Evolutionary conservation across 139 green algal species (phyloP), one percentile per base, ranked within the genome.

Genomic region (Haematococcus lacustris): DNA sequence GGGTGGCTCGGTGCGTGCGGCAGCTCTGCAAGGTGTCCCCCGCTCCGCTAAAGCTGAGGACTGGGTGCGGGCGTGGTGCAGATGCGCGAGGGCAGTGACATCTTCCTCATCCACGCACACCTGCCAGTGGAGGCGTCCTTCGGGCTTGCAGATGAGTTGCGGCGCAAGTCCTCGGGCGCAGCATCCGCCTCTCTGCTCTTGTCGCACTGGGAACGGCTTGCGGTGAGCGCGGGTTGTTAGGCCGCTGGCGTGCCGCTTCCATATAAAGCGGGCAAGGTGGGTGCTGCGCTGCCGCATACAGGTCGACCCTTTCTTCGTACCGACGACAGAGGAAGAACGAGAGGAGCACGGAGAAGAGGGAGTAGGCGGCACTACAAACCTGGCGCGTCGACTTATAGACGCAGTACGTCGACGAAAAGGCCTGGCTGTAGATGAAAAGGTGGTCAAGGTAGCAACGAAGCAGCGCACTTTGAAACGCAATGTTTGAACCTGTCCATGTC

Each of bases 281-380:
- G n/a, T n/a, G n/a, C n/a, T n/a, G n/a, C n/a, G n/a, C n/a, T n/a
- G n/a, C n/a, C 28, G 21, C 38, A 7, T 47, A 23, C 85, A 93
- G 85, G 87, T 93, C 28, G 95, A 99, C 75, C 95, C 96, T 4
- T 98, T 97, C 83, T 98, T 97, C 70, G 85, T 94, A 53, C 95
- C 93, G 6, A 90, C 80, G 1, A 98, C 95, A 9, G 91, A 98
- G 80, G 95, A 98, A 67, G 93, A 98, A 84, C 81, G 94, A 1
- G 95, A 99, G 82, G 95, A 99, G 86, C 95, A 92, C 85, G 95
- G 95, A 2, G 94, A 97, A 74, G 91, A 94, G 64, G 88, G 82
- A 0, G 73, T 85, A 1, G 82, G 80, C 2, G 70, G 73, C 21
- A 85, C 85, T 21, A 51, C 83, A 63, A 96, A 97, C 79, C 72